phyloP scores from a whole-genome alignment of 2,329 filamentous ascomycete genomes.

The Amauroascus niger region DNA sequence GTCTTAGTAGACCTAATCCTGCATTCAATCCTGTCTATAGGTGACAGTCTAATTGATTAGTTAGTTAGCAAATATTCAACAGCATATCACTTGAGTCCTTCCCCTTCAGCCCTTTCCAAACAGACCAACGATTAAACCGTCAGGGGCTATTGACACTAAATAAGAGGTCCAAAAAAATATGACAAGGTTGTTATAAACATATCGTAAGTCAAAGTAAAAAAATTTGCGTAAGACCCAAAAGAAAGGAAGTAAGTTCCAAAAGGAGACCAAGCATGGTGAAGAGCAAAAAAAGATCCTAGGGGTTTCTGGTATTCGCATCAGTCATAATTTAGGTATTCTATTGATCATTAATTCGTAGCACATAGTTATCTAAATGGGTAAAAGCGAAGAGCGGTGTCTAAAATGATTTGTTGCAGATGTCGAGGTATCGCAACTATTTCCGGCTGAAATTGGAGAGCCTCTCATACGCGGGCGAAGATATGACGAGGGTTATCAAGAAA shows the following conservation, averaged over 20 bases:
- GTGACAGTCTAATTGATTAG: too few species aligned
- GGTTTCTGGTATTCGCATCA: neutral
- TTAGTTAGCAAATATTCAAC: neutral
- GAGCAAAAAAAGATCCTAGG: neutral
- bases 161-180: neutral
- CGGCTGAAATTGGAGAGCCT: neutral
- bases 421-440: neutral
- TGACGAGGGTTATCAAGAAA: neutral
- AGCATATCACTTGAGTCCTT: neutral
- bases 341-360: slow-evolving; percentile 12
- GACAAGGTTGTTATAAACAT: slow-evolving; percentile 4
- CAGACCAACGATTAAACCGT: neutral
- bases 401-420: neutral
- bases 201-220: neutral
- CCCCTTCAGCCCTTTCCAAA: neutral
- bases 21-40: neutral
- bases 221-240: neutral
- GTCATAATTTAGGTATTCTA: neutral
- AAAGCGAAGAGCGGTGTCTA: neutral
- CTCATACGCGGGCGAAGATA: neutral
- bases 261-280: neutral
- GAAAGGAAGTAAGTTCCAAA: neutral
- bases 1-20: neutral
- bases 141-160: neutral
- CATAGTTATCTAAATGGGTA: neutral